Conservation (phyloP, 495 filamentous ascomycete species). For the Podospora didyma region DNA sequence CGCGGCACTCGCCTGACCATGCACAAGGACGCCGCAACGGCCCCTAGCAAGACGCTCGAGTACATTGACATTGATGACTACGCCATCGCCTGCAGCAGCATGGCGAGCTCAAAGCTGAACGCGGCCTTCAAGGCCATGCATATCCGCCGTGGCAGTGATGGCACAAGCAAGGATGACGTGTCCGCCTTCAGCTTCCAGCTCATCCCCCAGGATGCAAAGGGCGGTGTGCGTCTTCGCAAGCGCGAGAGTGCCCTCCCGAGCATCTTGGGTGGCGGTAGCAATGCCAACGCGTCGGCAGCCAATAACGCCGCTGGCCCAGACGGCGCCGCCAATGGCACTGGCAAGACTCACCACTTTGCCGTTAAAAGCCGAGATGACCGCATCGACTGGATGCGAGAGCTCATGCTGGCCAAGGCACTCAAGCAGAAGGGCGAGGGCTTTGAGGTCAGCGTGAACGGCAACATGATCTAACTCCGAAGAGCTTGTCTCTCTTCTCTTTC, state of each 20-base stretch:
- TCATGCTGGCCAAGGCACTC: constrained; percentile 92
- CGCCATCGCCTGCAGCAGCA: constrained; percentile 80
- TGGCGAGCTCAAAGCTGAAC: constrained; percentile 71
- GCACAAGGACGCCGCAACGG: constrained; percentile 60
- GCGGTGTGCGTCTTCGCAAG: constrained; percentile 41
- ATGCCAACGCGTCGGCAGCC: background rate
- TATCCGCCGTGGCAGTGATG: constrained; percentile 54
- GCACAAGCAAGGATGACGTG: constrained; percentile 41
- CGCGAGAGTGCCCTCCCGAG: constrained; percentile 33
- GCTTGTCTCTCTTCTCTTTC: background rate
- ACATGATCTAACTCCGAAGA: constrained; percentile 53
- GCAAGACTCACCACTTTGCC: constrained; percentile 91
- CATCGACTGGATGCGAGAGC: constrained; percentile 97
- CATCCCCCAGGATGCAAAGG: constrained; percentile 65
- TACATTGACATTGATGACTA: constrained; percentile 94
- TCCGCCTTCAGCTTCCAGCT: constrained; percentile 87
- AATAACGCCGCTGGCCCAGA: constrained; percentile 19
- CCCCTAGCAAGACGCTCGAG: constrained; percentile 61
- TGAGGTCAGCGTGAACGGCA: constrained; percentile 77
- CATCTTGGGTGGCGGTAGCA: constrained; percentile 5
- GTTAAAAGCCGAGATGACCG: constrained; percentile 82
- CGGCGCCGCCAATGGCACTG: constrained; percentile 51
- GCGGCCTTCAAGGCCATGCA: constrained; percentile 84
- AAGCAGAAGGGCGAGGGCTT: constrained; percentile 79
- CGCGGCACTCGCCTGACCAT: constrained; percentile 79